Evolutionary conservation across 495 filamentous ascomycete genomes (phyloP), one percentile per base, ranked within the genome.

Genomic region (Lepidopterella palustris): DNA sequence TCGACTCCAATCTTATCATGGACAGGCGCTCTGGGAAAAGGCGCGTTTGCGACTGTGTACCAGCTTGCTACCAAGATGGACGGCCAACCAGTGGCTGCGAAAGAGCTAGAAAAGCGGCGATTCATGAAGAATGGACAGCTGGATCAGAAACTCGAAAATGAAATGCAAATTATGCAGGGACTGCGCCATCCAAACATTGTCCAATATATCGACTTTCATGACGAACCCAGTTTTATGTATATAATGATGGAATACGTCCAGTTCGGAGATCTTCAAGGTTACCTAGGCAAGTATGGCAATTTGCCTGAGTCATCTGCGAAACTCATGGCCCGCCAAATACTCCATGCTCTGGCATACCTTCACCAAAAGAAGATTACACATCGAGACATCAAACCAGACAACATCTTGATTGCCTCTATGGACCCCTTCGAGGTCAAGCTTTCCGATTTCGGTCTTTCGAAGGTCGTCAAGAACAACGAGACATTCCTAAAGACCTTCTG

Each of bases 181-280:
- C 75, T 97, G 23, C 76, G 83, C 53, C 93, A 98, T 76, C 81
- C 85, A 2, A 93, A 98, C 64, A 92, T 97, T 61, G 92, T 98
- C 21, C 79, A 89, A 66, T 97, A 90, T 64, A 82, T 93, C 52
- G 88, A 93, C 58, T 86, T 92, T 68, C 78, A 90, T 55, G 89
- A 96, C 62, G 83, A 86, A 70, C 78, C 83, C 4, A 75, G 84
- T 24, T 82, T 89, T 67, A 80, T 96, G 13, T 92, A 95, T 67
- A 95, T 97, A 70, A 87, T 96, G 70, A 97, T 98, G 95, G 93
- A 98, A 66, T 95, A 81, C 68, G 82, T 97, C n/a, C 80, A 82
- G 24, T 80, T 80, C 28, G 93, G 93, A 25, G 93, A 97, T 69
- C 75, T 98, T n/a, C 86, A 84, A 13, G 81, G 79, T 26, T 84